Evolutionary conservation across 345 rosid species (phyloP), one percentile per base, ranked within the genome.

Genomic region (Lepidium africanum): DNA sequence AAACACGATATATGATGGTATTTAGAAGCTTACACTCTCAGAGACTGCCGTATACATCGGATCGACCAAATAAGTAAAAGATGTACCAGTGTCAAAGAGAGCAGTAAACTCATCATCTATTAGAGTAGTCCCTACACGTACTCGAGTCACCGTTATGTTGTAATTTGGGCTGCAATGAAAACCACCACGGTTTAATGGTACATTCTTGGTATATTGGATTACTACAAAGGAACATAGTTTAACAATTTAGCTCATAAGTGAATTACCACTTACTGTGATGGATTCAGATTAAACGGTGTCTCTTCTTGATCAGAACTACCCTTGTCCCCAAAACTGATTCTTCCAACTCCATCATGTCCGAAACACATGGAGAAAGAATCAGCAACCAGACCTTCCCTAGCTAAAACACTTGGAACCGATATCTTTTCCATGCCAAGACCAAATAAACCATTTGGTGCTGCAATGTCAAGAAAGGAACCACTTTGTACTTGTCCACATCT

Each of bases 401-500:
- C 84, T 69, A 94, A 79, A 63, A 87, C 81, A 74, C 97, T 86
- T 16, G 97, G 95, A 73, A 88, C 96, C 16, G 95, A 89, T 74
- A 85, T 83, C 71, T 82, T 84, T 80, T 86, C 96, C 97, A 90
- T 87, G 33, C 99, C 96, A 41, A 88, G 91, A 54, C 96, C 88
- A 33, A 88, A 81, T 51, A 94, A 81, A 59, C 97, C 97, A 73
- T 86, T 85, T 13, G 95, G 92, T 58, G 96, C 97, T 13, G 95
- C 99, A 75, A 86, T 77, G 43, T 94, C 94, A 14, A 87, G 83
- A 76, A 90, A 93, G 0, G 98, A 90, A 66, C 98, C 96, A 46
- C 86, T 88, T 73, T 90, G 96, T 48, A 90, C 90, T 85, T 87
- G 96, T 56, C 96, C 97, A 83, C 96, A 93, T 68, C 98, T 93